phyloP scores from a whole-genome alignment of 495 filamentous ascomycete genomes.

The Podospora pseudocomata region DNA sequence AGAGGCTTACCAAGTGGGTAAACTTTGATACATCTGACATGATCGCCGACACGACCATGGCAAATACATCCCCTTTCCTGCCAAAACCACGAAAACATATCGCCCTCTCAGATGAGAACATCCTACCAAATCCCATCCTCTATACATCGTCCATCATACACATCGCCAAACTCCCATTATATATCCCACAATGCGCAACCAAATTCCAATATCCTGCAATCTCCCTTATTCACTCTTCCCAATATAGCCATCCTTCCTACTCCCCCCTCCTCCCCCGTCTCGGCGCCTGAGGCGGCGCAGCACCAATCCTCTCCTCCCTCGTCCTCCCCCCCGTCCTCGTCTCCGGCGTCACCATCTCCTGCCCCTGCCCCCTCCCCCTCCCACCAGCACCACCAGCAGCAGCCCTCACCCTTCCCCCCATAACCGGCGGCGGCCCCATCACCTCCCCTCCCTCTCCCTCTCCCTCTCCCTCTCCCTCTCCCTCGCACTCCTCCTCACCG shows the following conservation, averaged over 20 bases:
- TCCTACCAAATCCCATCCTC: no score
- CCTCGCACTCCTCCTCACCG: constrained; percentile 13
- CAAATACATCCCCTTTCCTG: no score
- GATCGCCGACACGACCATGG: no score
- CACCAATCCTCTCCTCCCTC: constrained; percentile 3
- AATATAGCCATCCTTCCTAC: neutral
- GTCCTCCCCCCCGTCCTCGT: neutral
- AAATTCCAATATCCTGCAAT: neutral
- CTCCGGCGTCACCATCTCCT: constrained; percentile 4
- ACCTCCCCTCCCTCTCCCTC: neutral
- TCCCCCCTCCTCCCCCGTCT: constrained; percentile 1
- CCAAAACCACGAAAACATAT: no score
- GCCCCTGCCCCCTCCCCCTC: neutral
- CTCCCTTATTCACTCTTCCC: neutral
- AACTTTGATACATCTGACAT: no score
- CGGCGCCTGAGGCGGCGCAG: neutral
- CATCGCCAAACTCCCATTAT: no score
- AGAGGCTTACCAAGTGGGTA: no score
- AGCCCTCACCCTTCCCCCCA: neutral
- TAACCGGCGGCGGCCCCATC: neutral
- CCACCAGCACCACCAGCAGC: neutral
- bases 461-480: constrained; percentile 23
- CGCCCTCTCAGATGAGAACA: no score
- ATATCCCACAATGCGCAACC: neutral
- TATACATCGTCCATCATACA: no score